Percentiles rank a stretch among this genome's conserved stretches.
phyloP scores from a whole-genome alignment of 768 basidiomycete genomes.

The Gymnopilus dilepis region DNA sequence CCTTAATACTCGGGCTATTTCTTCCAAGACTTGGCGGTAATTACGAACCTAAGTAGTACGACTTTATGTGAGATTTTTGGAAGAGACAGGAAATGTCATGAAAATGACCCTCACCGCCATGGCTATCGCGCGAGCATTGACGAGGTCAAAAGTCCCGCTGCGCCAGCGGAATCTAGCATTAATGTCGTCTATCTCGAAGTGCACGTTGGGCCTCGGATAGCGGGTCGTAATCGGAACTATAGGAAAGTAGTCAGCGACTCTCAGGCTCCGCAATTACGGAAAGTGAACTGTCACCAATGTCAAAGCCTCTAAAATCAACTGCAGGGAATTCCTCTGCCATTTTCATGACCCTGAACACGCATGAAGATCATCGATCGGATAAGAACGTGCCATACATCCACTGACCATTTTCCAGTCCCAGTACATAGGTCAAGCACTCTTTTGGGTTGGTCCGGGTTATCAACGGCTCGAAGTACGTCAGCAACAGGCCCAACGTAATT shows the following conservation, averaged over 20 bases:
- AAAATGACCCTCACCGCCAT: slow-evolving; percentile 57
- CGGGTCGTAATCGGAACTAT: slow-evolving; percentile 76
- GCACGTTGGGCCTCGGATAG: slow-evolving; percentile 62
- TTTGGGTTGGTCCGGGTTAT: slow-evolving; percentile 41
- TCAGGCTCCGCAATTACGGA: not conserved
- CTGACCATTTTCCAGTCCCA: slow-evolving; percentile 76
- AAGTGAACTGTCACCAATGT: slow-evolving; percentile 62
- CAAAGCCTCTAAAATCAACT: slow-evolving; percentile 71
- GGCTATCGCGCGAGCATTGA: slow-evolving; percentile 65
- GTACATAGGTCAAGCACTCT: slow-evolving; percentile 78
- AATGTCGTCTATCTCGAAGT: slow-evolving; percentile 71
- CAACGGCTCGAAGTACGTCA: slow-evolving; percentile 49
- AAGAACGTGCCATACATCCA: slow-evolving; percentile 19
- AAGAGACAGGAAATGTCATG: not conserved
- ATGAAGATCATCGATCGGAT: slow-evolving; percentile 26
- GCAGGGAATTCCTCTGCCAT: slow-evolving; percentile 72
- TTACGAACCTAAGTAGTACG: slow-evolving; percentile 50
- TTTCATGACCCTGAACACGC: slow-evolving; percentile 65
- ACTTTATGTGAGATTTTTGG: not conserved
- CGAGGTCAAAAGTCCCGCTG: slow-evolving; percentile 63
- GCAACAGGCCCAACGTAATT: slow-evolving; percentile 66
- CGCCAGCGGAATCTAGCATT: slow-evolving; percentile 55
- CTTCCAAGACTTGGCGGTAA: slow-evolving; percentile 56
- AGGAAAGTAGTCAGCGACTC: not conserved
- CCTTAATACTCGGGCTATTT: slow-evolving; percentile 67